phyloP scores from a whole-genome alignment of 331 rosid species.

The Acacia pycnantha region DNA sequence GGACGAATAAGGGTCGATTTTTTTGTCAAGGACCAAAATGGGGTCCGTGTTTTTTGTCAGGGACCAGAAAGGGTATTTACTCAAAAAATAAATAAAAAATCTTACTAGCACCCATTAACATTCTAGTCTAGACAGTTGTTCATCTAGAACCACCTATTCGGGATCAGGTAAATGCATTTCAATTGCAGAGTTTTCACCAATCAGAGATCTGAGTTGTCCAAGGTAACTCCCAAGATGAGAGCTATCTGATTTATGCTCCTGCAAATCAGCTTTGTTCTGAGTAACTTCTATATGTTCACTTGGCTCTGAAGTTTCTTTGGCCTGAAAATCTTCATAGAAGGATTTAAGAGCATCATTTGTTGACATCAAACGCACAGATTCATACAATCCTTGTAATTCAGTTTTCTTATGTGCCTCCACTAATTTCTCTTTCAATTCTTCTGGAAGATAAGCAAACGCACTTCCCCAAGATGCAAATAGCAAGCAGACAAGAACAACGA shows the following conservation, averaged over 20 bases:
- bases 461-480: slow-evolving; percentile 43
- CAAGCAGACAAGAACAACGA: not conserved
- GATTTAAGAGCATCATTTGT: slow-evolving; percentile 51
- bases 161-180: slow-evolving; percentile 16
- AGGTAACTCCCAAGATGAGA: slow-evolving; percentile 30
- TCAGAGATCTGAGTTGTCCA: slow-evolving; percentile 39
- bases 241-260: slow-evolving; percentile 28
- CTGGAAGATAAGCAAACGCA: slow-evolving; percentile 72
- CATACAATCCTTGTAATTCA: slow-evolving; percentile 52
- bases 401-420: slow-evolving; percentile 45
- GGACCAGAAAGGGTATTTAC: too few relatives aligned
- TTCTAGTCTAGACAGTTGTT: not conserved
- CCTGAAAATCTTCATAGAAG: slow-evolving; percentile 35
- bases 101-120: not conserved
- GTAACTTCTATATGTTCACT: slow-evolving; percentile 24
- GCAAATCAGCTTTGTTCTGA: slow-evolving; percentile 1
- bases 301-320: slow-evolving; percentile 14
- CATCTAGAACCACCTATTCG: slow-evolving; percentile 3
- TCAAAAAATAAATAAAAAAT: too few relatives aligned
- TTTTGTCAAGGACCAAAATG: too few relatives aligned
- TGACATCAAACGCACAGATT: slow-evolving; percentile 47
- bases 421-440: slow-evolving; percentile 57
- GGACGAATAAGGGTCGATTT: too few relatives aligned
- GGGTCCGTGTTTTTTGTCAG: too few relatives aligned
- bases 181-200: slow-evolving; percentile 38